Evolutionary conservation across 345 rosid genomes (phyloP), one percentile per base, ranked within the genome.

Genomic region (Populus ilicifolia): DNA sequence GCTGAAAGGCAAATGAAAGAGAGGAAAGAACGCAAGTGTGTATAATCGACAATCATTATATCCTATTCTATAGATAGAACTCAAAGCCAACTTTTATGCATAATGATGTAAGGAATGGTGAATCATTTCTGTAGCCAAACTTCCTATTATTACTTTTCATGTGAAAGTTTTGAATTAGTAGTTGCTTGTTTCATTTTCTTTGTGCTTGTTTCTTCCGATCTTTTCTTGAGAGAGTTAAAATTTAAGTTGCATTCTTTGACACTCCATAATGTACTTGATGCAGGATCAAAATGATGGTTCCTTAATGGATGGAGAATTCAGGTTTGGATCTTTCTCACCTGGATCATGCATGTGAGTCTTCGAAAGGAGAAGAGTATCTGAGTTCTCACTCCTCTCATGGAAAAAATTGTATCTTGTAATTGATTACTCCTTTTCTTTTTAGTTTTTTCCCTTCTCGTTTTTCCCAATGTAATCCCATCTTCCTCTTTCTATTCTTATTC

Each of bases 231-330:
- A 59, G 29, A 59, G 63, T n/a, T 10, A 23, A 56, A n/a, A 59
- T 4, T 59, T 10, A 59, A 59, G 29, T 10, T 10, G 6, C 36
- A 61, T 70, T 21, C 30, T 43, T 59, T 77, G 75, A 70, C 61
- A 48, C 27, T 12, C 52, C 21, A 2, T 25, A 54, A 5, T 69
- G 72, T 21, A 8, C 72, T 50, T 71, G 72, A 41, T 81, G 90
- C 93, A 91, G 95, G 91, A 83, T 46, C 89, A 80, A 23, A 81
- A 75, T 70, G 89, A 85, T 63, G 12, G 70, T 11, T 36, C 80
- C 21, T n/a, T 83, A 61, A 79, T 83, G 78, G 95, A 87, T 77
- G 93, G 87, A 70, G 93, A 89, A 77, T 86, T 87, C 16, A 88
- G 86, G 62, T 84, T 87, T 29, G 95, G 88, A 71, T 84, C 87